Evolutionary conservation across 2,329 filamentous ascomycete species (phyloP).

Genomic region (Aspergillus quadrilineatus): DNA sequence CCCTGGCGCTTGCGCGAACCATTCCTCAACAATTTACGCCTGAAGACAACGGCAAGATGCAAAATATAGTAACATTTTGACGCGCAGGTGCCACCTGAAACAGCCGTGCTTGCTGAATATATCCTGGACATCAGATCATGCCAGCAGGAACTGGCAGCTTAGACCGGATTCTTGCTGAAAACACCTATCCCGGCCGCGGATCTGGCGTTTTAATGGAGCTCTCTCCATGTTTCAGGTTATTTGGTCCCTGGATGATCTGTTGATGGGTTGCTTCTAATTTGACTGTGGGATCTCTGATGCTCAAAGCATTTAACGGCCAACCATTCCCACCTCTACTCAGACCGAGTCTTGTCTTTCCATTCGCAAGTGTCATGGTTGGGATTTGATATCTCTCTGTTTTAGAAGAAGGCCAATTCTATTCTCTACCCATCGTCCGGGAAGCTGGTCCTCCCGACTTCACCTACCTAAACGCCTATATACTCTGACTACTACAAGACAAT

Average conservation of each 20-base stretch:
- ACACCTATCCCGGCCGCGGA: constrained; percentile 28
- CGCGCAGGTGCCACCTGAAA: constrained; percentile 42
- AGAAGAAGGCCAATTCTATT: constrained; percentile 19
- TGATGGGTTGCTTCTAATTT: constrained; percentile 25
- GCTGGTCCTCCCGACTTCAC: constrained; percentile 24
- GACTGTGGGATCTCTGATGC: constrained; percentile 24
- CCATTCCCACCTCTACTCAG: constrained; percentile 25
- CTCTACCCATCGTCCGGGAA: constrained; percentile 22
- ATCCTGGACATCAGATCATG: constrained; percentile 25
- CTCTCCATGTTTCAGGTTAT: constrained; percentile 43
- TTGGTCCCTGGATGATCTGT: constrained; percentile 27
- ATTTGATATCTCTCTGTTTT: constrained; percentile 20
- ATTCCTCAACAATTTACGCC: constrained; percentile 22
- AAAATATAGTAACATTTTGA: constrained; percentile 44
- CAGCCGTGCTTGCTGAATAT: constrained; percentile 28
- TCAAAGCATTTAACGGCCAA: constrained; percentile 43
- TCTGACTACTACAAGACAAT: constrained; percentile 29
- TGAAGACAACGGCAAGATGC: constrained; percentile 34
- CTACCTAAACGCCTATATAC: constrained; percentile 5
- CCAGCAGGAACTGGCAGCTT: constrained; percentile 14
- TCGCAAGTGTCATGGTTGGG: constrained; percentile 24
- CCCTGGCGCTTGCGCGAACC: constrained; percentile 26
- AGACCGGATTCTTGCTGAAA: constrained; percentile 16
- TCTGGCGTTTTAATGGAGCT: constrained; percentile 35
- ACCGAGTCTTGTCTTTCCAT: constrained; percentile 12